Percentiles rank a stretch among this genome's conserved stretches.
Conservation (phyloP, 441 rosid genomes). For the Rhodomyrtus psidioides region DNA sequence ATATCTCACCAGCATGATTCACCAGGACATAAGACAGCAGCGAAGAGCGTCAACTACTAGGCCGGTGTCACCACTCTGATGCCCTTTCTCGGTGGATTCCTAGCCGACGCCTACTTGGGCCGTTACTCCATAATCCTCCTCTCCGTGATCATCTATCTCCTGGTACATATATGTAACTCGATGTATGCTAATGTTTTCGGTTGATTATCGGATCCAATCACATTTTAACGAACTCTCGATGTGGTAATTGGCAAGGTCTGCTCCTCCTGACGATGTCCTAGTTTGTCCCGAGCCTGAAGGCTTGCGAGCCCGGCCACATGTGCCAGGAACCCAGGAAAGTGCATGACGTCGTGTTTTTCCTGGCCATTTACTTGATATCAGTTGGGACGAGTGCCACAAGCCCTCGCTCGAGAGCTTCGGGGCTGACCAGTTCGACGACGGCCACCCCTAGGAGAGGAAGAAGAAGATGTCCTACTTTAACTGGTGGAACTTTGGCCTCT, state of each 20-base stretch:
- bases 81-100: constrained; percentile 88
- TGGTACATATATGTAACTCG: constrained; percentile 25
- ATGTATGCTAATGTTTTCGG: background rate
- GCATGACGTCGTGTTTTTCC: constrained; percentile 65
- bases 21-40: constrained; percentile 85
- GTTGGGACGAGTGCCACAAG: constrained; percentile 88
- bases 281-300: constrained; percentile 57
- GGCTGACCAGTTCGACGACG: constrained; percentile 91
- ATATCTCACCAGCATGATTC: constrained; percentile 68
- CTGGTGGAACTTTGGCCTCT: constrained; percentile 86
- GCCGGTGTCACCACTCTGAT: constrained; percentile 77
- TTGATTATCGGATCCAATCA: background rate
- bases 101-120: constrained; percentile 87
- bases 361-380: constrained; percentile 73
- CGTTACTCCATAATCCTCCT: constrained; percentile 56
- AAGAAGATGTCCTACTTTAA: constrained; percentile 91
- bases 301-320: constrained; percentile 32
- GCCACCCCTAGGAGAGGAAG: constrained; percentile 57
- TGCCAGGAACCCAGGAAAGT: constrained; percentile 49
- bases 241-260: constrained; percentile 48
- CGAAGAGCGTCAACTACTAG: constrained; percentile 79
- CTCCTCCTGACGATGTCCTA: constrained; percentile 54
- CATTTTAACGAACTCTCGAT: background rate
- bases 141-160: constrained; percentile 49
- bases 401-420: constrained; percentile 93